A percentile compares a stretch with the other conserved stretches of the same genome.
Evolutionary conservation across 2,329 filamentous ascomycete genomes (phyloP).

Genomic region (Passalora sequoiae): DNA sequence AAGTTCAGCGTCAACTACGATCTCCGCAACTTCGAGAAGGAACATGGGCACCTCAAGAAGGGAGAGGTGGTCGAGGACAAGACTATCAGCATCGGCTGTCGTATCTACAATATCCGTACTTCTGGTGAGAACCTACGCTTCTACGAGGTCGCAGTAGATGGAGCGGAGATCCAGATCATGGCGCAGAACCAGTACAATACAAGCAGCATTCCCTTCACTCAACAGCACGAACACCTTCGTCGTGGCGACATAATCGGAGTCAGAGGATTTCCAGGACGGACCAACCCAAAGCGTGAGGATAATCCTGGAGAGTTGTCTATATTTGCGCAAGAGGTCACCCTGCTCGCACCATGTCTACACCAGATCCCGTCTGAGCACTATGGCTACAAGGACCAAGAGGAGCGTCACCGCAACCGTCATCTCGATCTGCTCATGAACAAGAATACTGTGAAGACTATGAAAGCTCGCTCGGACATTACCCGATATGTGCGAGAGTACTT

Average conservation of each 20-base stretch:
- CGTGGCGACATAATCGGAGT: conserved; percentile 91
- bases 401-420: conserved; percentile 87
- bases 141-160: conserved; percentile 77
- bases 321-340: conserved; percentile 78
- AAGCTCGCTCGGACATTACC: conserved; percentile 81
- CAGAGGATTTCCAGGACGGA: conserved; percentile 76
- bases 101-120: conserved; percentile 83
- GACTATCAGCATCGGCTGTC: conserved; percentile 70
- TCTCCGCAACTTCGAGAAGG: conserved; percentile 69
- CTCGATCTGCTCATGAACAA: conserved; percentile 98
- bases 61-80: conserved; percentile 76
- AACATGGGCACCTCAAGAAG: conserved; percentile 77
- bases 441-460: conserved; percentile 72
- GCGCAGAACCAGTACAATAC: conserved; percentile 77
- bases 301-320: conserved; percentile 77
- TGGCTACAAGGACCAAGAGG: conserved; percentile 92
- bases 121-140: conserved; percentile 83
- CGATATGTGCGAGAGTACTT: conserved; percentile 85
- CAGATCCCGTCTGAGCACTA: conserved; percentile 85
- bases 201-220: conserved; percentile 66
- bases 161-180: conserved; percentile 81
- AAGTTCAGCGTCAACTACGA: conserved; percentile 85
- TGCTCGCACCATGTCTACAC: conserved; percentile 87
- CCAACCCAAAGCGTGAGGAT: conserved; percentile 75
- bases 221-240: conserved; percentile 83